These are phyloP conservation scores for Magnolia sinica DNA, from an alignment of 164 flowering plant genomes.

Conservation along the genomic window DNA sequence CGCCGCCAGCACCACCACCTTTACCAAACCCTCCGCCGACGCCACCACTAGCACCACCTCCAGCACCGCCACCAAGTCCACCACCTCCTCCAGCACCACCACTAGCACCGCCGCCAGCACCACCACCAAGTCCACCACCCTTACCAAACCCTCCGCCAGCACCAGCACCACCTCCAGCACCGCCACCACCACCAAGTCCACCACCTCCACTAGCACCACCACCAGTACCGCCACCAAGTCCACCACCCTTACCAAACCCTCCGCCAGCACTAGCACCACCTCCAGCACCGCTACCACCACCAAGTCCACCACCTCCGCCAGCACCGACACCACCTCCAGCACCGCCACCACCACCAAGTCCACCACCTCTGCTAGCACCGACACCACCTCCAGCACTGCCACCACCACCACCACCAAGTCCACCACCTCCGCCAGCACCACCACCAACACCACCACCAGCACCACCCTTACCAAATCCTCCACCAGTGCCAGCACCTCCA, in stretches of 20 bases:
- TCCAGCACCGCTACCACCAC: too few relatives aligned
- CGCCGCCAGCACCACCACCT: constrained; percentile 8
- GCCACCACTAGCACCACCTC: neutral
- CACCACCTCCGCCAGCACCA: too few relatives aligned
- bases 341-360: too few relatives aligned
- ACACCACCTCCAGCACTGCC: too few relatives aligned
- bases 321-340: too few relatives aligned
- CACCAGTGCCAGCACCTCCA: too few relatives aligned
- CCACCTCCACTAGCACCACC: constrained; percentile 10
- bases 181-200: neutral
- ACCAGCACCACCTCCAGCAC: neutral
- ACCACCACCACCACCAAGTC: too few relatives aligned
- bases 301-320: too few relatives aligned
- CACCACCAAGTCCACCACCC: neutral
- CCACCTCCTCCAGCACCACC: too few relatives aligned
- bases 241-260: neutral
- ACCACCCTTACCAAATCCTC: too few relatives aligned
- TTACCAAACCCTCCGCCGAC: neutral
- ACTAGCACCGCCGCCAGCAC: constrained; percentile 4
- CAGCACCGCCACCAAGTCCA: neutral
- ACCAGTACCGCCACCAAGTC: neutral
- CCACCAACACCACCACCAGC: too few relatives aligned
- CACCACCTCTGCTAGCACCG: too few relatives aligned
- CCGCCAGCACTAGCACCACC: neutral
- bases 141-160: neutral